phyloP scores from a whole-genome alignment of 768 basidiomycete genomes.

The Trametes cingulata region DNA sequence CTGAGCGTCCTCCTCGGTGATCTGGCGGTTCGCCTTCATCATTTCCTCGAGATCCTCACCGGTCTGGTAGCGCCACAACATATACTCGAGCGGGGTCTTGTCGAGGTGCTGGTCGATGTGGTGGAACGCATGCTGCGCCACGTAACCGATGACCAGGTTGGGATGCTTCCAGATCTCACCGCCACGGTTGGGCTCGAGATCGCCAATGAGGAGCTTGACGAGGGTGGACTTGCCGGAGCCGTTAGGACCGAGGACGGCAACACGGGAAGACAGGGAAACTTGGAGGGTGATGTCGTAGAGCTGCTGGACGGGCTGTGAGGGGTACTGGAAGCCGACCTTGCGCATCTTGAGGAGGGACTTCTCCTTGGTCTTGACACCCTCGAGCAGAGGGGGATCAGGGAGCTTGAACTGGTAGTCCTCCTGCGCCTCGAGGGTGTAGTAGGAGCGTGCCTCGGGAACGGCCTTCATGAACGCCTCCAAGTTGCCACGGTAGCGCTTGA shows the following conservation, averaged over 20 bases:
- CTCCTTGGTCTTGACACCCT: slow-evolving; percentile 99
- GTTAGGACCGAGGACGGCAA: slow-evolving; percentile 97
- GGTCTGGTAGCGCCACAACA: slow-evolving; percentile 99
- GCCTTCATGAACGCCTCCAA: slow-evolving; percentile 91
- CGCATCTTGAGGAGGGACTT: slow-evolving; percentile 97
- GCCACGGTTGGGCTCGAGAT: slow-evolving; percentile 94
- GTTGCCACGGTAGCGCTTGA: slow-evolving; percentile 93
- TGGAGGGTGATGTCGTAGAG: slow-evolving; percentile 94
- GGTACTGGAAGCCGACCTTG: slow-evolving; percentile 97
- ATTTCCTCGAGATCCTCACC: slow-evolving; percentile 98
- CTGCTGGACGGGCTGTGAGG: slow-evolving; percentile 81
- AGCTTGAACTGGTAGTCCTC: slow-evolving; percentile 99
- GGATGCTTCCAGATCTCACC: slow-evolving; percentile 99
- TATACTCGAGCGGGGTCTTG: slow-evolving; percentile 98
- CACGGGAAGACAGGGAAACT: slow-evolving; percentile 97
- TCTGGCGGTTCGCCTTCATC: slow-evolving; percentile 85
- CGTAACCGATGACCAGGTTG: slow-evolving; percentile 99
- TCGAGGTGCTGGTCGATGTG: slow-evolving; percentile 98
- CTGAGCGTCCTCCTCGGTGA: slow-evolving; percentile 82
- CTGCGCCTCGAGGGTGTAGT: slow-evolving; percentile 93
- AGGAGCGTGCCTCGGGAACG: slow-evolving; percentile 96
- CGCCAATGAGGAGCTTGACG: slow-evolving; percentile 95
- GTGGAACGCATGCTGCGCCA: slow-evolving; percentile 99
- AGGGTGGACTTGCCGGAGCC: slow-evolving; percentile 98
- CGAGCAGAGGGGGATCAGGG: slow-evolving; percentile 93